Conservation (phyloP, 148 eudicot species). For the Gaultheria prostrata region DNA sequence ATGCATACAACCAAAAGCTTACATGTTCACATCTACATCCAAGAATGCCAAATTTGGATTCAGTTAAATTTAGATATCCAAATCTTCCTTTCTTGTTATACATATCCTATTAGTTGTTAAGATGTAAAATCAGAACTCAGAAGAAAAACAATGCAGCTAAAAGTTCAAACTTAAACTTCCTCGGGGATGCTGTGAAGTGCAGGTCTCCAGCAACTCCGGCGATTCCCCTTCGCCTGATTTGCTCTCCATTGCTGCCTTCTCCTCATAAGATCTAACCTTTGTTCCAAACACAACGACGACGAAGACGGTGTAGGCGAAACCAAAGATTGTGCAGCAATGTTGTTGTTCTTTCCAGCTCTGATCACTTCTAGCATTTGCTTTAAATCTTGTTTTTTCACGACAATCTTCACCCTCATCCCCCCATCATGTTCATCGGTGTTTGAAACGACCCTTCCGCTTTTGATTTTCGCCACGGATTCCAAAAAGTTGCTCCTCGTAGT, state of each 20-base stretch:
- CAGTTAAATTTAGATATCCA: background rate
- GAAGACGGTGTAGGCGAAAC: background rate
- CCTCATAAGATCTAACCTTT: constrained; percentile 43
- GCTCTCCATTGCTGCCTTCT: constrained; percentile 33
- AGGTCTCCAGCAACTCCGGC: constrained; percentile 51
- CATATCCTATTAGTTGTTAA: background rate
- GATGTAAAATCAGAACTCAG: background rate
- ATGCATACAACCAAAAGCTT: constrained; percentile 3
- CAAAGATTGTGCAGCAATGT: background rate
- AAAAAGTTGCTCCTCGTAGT: constrained; percentile 26
- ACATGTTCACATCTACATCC: background rate
- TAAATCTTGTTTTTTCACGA: constrained; percentile 48
- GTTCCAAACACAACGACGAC: constrained; percentile 30
- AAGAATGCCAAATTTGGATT: background rate
- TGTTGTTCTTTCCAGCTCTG: constrained; percentile 12
- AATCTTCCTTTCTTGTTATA: background rate
- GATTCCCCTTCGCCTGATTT: constrained; percentile 13
- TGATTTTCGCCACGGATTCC: constrained; percentile 37
- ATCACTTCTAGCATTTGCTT: constrained; percentile 45
- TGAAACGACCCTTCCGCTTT: constrained; percentile 27
- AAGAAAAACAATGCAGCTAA: background rate
- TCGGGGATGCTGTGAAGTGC: constrained; percentile 69
- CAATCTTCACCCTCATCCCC: constrained; percentile 42
- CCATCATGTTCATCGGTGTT: constrained; percentile 35
- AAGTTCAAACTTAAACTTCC: constrained; percentile 19